A percentile compares a stretch with the other conserved stretches of the same genome.
Evolutionary conservation across 1,139 yeast species (phyloP).

Genomic region (Kodamaea suecica): DNA sequence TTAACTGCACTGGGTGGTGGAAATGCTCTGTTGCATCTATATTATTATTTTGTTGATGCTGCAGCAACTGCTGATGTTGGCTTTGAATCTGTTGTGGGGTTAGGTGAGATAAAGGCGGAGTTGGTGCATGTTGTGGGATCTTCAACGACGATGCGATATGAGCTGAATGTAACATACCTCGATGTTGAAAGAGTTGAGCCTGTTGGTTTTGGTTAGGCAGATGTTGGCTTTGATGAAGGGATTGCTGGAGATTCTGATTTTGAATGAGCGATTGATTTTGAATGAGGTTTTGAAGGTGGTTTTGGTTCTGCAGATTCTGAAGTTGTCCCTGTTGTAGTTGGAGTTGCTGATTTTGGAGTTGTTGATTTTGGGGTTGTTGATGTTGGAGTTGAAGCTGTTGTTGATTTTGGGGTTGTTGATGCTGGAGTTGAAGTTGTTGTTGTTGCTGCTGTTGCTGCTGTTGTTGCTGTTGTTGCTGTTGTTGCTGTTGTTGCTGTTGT

Average conservation of each 20-base stretch:
- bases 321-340: slow-evolving; percentile 11
- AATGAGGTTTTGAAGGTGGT: not conserved
- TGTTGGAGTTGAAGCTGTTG: slow-evolving; percentile 8
- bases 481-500: slow-evolving; percentile 13
- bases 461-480: slow-evolving; percentile 16
- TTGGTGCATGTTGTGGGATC: not conserved
- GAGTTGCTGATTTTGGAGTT: slow-evolving; percentile 9
- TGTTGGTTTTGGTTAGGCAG: not conserved
- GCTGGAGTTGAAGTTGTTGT: slow-evolving; percentile 13
- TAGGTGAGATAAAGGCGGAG: slow-evolving; percentile 1
- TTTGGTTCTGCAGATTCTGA: not conserved
- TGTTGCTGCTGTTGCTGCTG: slow-evolving; percentile 7
- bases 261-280: not conserved
- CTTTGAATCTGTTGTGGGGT: slow-evolving; percentile 1
- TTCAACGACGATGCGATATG: not conserved
- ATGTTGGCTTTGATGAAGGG: not conserved
- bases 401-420: slow-evolving; percentile 8
- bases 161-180: not conserved
- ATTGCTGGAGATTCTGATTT: not conserved
- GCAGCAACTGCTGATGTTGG: not conserved
- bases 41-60: not conserved
- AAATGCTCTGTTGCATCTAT: not conserved
- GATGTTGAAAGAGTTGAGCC: not conserved
- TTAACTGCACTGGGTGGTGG: slow-evolving; percentile 4
- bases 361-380: slow-evolving; percentile 1